phyloP scores from a whole-genome alignment of 352 stramenopile species.

The Pythium scleroteichum region DNA sequence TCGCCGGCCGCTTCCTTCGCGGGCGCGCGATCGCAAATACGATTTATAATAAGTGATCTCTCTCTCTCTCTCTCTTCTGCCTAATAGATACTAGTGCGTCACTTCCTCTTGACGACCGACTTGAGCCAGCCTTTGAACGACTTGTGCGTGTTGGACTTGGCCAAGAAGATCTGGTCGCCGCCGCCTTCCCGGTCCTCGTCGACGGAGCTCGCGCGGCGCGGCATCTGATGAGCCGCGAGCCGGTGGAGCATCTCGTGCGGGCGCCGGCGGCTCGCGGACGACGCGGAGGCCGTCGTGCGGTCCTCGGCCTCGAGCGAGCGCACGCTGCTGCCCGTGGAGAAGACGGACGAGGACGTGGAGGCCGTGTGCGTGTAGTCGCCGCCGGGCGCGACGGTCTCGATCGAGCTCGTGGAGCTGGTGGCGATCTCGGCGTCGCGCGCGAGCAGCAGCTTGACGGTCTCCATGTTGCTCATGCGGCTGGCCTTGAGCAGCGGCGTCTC shows the following conservation, averaged over 20 bases:
- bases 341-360: constrained; percentile 27
- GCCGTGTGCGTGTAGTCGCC: constrained; percentile 19
- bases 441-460: constrained; percentile 75
- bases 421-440: constrained; percentile 41
- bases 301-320: constrained; percentile 14
- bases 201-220: constrained; percentile 1
- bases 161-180: constrained; percentile 53
- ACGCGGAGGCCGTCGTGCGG: constrained; percentile 5
- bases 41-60: constrained; percentile 15
- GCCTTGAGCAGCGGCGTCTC: constrained; percentile 81
- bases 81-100: constrained; percentile 15
- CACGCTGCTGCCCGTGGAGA: constrained; percentile 26
- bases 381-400: constrained; percentile 4
- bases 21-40: not conserved
- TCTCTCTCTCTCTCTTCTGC: constrained; percentile 7
- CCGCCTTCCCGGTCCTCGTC: not conserved
- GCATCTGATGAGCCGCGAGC: constrained; percentile 12
- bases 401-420: constrained; percentile 18
- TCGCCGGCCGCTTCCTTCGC: constrained; percentile 21
- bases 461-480: constrained; percentile 78
- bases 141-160: constrained; percentile 71
- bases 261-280: constrained; percentile 6
- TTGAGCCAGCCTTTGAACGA: constrained; percentile 71
- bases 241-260: constrained; percentile 9
- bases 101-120: constrained; percentile 62